Percentiles rank a stretch among this genome's conserved stretches.
phyloP scores from a whole-genome alignment of 2,329 filamentous ascomycete genomes.

The Tolypocladium pustulatum region DNA sequence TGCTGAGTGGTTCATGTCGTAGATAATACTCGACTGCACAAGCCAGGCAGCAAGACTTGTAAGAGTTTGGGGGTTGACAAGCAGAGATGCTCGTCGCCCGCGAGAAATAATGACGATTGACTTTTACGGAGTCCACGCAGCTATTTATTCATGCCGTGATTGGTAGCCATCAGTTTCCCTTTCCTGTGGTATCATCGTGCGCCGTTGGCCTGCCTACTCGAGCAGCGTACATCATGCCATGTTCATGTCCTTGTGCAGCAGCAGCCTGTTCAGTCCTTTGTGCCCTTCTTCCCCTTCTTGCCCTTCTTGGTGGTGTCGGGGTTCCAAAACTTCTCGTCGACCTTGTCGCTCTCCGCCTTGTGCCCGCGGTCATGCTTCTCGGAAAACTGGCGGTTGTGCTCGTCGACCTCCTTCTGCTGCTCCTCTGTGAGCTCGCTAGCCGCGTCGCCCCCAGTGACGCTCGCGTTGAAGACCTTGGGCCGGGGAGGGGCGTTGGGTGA shows the following conservation, averaged over 20 bases:
- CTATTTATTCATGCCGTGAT: background rate
- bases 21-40: background rate
- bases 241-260: background rate
- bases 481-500: constrained; percentile 24
- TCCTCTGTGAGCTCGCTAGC: constrained; percentile 30
- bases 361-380: constrained; percentile 37
- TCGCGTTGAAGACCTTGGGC: constrained; percentile 42
- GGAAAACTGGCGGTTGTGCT: constrained; percentile 49
- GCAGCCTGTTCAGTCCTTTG: background rate
- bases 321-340: constrained; percentile 45
- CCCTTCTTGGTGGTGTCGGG: constrained; percentile 3
- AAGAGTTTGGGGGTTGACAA: background rate
- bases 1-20: too few relatives aligned
- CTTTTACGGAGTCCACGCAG: background rate
- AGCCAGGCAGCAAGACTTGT: background rate
- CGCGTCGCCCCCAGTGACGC: constrained; percentile 23
- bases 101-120: background rate
- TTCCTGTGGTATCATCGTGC: background rate
- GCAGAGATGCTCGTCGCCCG: background rate
- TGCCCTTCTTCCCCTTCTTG: background rate
- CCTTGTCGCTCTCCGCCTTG: constrained; percentile 34
- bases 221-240: background rate
- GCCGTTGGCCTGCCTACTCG: background rate
- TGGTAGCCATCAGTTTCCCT: background rate
- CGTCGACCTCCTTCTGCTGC: constrained; percentile 45